Percentiles rank a stretch among this genome's conserved stretches.
Conservation (phyloP, 2,329 filamentous ascomycete species). For the Aspergillus sp. region DNA sequence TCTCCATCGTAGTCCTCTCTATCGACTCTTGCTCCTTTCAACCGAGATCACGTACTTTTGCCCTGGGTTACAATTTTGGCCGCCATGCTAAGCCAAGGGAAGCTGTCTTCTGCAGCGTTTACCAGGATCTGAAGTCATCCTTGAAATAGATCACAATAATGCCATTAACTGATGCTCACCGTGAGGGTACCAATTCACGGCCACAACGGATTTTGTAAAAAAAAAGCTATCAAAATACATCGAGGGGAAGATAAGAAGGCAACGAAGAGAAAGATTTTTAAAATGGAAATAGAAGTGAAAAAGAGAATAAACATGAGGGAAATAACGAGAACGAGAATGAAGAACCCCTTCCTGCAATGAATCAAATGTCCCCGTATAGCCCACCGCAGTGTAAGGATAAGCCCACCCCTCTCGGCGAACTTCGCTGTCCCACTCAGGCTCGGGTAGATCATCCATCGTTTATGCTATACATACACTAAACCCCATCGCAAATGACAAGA, state of each 20-base stretch:
- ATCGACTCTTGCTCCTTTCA: not conserved
- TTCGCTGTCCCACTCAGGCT: conserved; percentile 1
- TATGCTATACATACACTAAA: conserved; percentile 35
- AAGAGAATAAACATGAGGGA: conserved; percentile 12
- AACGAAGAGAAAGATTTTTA: conserved; percentile 9
- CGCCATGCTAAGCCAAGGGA: not conserved
- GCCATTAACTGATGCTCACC: conserved; percentile 2
- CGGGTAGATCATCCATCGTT: conserved; percentile 27
- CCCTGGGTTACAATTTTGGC: not conserved
- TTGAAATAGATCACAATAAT: conserved; percentile 1
- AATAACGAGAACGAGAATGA: conserved; percentile 14
- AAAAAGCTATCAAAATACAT: conserved; percentile 7
- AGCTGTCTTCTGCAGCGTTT: not conserved
- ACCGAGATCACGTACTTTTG: not conserved
- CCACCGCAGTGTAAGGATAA: not conserved
- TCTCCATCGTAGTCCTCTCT: not conserved
- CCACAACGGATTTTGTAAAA: not conserved
- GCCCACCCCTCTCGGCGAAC: not conserved
- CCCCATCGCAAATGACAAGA: conserved; percentile 13
- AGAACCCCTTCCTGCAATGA: conserved; percentile 1
- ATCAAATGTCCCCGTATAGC: conserved; percentile 6
- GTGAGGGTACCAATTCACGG: conserved; percentile 2
- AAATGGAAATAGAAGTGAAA: conserved; percentile 11
- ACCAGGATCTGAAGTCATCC: not conserved
- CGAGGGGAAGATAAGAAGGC: conserved; percentile 7